A percentile compares a stretch with the other conserved stretches of the same genome.
Conservation (phyloP, 2,329 filamentous ascomycete species). For the Monosporascus sp. region DNA sequence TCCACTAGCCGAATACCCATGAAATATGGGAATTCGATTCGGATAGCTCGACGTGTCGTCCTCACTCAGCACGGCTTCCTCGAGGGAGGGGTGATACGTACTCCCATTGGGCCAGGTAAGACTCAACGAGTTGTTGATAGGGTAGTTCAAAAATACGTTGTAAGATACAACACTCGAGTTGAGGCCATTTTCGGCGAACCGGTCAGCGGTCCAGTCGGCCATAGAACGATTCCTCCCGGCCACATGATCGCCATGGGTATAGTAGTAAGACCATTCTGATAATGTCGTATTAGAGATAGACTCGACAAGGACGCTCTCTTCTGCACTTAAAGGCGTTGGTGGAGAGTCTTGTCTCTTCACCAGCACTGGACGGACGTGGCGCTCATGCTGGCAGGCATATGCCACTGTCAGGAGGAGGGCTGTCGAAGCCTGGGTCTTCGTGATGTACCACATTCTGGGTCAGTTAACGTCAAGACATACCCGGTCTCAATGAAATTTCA, state of each 20-base stretch:
- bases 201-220: constrained; percentile 28
- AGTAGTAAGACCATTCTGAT: constrained; percentile 28
- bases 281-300: constrained; percentile 23
- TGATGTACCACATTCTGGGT: not conserved
- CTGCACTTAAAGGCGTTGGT: not conserved
- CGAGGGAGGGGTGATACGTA: constrained; percentile 59
- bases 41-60: constrained; percentile 67
- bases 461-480: not conserved
- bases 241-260: constrained; percentile 27
- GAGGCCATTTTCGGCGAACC: constrained; percentile 22
- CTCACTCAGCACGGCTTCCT: constrained; percentile 67
- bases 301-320: constrained; percentile 22
- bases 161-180: constrained; percentile 24
- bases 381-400: not conserved
- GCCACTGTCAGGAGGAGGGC: not conserved
- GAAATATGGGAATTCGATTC: constrained; percentile 70
- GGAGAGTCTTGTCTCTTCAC: not conserved
- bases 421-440: not conserved
- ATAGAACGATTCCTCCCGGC: constrained; percentile 24
- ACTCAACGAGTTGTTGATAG: constrained; percentile 47
- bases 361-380: not conserved
- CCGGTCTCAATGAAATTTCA: not conserved
- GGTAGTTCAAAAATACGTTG: constrained; percentile 39
- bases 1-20: constrained; percentile 76
- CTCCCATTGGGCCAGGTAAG: constrained; percentile 35